phyloP scores from a whole-genome alignment of 495 filamentous ascomycete genomes.

The Penicillium paxilli region DNA sequence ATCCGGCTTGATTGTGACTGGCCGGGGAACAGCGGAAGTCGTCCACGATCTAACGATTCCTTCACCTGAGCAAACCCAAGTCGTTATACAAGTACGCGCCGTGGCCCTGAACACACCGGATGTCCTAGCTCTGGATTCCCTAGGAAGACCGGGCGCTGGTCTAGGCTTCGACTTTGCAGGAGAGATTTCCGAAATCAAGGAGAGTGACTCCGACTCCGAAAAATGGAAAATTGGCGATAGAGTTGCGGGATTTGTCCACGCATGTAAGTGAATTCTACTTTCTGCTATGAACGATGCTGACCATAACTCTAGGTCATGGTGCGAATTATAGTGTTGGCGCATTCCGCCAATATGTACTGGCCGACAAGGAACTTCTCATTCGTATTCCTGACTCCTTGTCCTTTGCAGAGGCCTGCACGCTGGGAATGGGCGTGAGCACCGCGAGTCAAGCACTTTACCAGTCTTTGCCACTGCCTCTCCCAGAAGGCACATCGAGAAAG shows the following conservation, averaged over 20 bases:
- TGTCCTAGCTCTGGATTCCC: not conserved
- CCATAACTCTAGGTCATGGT: too few species aligned
- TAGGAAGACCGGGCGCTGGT: not conserved
- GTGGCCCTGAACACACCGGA: constrained; percentile 5
- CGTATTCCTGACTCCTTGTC: not conserved
- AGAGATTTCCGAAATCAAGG: not conserved
- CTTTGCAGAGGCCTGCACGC: not conserved
- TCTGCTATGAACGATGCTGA: not conserved
- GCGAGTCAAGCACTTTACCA: not conserved
- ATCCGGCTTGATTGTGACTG: not conserved
- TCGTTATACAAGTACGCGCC: not conserved
- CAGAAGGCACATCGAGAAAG: too few species aligned
- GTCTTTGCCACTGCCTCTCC: not conserved
- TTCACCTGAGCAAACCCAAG: not conserved
- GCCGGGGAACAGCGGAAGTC: not conserved
- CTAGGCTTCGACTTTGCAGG: too few species aligned
- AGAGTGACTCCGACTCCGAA: not conserved
- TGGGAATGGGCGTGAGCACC: constrained; percentile 7
- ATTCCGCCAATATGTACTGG: too few species aligned
- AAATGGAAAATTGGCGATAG: not conserved
- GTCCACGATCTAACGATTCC: constrained; percentile 2
- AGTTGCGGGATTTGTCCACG: constrained; percentile 3
- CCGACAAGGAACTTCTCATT: too few species aligned
- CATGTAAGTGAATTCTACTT: not conserved
- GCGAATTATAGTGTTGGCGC: too few species aligned